These are phyloP conservation scores for Cordyceps cicadae DNA, from an alignment of 2,329 filamentous ascomycete species.

Conservation along the genomic window DNA sequence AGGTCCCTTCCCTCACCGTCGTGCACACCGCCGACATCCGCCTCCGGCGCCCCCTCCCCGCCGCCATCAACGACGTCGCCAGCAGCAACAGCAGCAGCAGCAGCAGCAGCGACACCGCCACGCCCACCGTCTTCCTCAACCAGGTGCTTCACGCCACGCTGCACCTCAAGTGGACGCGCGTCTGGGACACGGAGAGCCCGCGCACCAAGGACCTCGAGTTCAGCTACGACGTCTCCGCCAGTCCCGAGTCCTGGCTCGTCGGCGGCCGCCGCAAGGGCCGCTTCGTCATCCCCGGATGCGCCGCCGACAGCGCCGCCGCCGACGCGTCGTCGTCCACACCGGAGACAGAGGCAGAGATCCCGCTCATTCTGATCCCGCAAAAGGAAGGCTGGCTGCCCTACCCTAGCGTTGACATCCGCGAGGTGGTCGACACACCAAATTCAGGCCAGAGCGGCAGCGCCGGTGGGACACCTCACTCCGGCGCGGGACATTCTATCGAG, in stretches of 20 bases:
- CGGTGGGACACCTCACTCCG: conserved; percentile 14
- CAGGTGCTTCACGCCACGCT: conserved; percentile 57
- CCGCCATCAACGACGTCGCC: conserved; percentile 21
- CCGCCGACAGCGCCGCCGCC: conserved; percentile 10
- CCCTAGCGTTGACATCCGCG: conserved; percentile 70
- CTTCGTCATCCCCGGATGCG: conserved; percentile 50
- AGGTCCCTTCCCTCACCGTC: conserved; percentile 74
- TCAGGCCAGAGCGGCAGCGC: conserved; percentile 16
- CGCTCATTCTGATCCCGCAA: conserved; percentile 71
- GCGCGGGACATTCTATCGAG: conserved; percentile 48
- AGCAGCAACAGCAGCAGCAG: conserved; percentile 20
- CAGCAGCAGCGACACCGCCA: conserved; percentile 21
- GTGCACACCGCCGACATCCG: conserved; percentile 70
- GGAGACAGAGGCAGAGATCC: conserved; percentile 50
- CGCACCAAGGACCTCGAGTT: conserved; percentile 56
- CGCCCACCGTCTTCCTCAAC: conserved; percentile 48
- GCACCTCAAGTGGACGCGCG: conserved; percentile 52
- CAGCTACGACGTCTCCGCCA: conserved; percentile 71
- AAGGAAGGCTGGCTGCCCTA: conserved; percentile 69
- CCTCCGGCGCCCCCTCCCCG: conserved; percentile 33
- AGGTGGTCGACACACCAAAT: conserved; percentile 26
- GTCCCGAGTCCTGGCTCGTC: conserved; percentile 72
- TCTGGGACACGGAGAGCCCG: conserved; percentile 46
- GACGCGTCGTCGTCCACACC: conserved; percentile 24
- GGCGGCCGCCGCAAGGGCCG: conserved; percentile 74